Evolutionary conservation across 768 basidiomycete species (phyloP), one percentile per base, ranked within the genome.

Genomic region (Cystobasidium onofrii): DNA sequence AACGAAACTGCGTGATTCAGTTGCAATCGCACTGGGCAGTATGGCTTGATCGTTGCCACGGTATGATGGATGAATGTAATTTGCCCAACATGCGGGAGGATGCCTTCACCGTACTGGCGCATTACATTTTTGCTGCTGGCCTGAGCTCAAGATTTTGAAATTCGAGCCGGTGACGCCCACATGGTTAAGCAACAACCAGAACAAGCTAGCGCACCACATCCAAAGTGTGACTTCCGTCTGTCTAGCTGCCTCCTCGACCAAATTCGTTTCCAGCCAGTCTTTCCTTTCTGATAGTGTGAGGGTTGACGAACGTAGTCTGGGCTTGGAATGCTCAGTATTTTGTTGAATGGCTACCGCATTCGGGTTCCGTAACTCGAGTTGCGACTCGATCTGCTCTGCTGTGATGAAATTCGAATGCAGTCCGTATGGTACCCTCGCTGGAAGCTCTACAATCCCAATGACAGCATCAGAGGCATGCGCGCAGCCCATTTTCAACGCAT

Each of bases 401-500:
- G 79, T 74, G 73, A 80, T 76, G 67, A 76, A 80, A 34, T 72
- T 64, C 10, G 79, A 79, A 62, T 80, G 79, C 1, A 80, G 52
- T 3, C 79, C 79, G 52, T 80, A 80, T 4, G 79, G 79, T 0
- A 80, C 79, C 76, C 69, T 62, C 1, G n/a, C 34, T 54, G 41
- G 15, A 29, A 44, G 50, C 44, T 23, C 6, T 41, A 52, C 34
- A 25, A 50, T 36, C 20, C 15, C 50, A 3, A 67, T 55, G 33
- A 83, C 61, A 39, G 80, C 78, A 62, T 82, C 76, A 41, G 80
- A 77, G 18, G 78, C 78, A 10, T 80, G 76, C 0, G 82, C 78
- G 3, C 77, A 77, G 23, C 43, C 34, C 78, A 80, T 79, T 25
- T 80, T 78, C 46, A 77, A 54, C 1, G 82, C 83, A 62, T 83